These are phyloP conservation scores for Dendrostoma leiphaemia DNA, from an alignment of 2,329 filamentous ascomycete species.

Conservation along the genomic window DNA sequence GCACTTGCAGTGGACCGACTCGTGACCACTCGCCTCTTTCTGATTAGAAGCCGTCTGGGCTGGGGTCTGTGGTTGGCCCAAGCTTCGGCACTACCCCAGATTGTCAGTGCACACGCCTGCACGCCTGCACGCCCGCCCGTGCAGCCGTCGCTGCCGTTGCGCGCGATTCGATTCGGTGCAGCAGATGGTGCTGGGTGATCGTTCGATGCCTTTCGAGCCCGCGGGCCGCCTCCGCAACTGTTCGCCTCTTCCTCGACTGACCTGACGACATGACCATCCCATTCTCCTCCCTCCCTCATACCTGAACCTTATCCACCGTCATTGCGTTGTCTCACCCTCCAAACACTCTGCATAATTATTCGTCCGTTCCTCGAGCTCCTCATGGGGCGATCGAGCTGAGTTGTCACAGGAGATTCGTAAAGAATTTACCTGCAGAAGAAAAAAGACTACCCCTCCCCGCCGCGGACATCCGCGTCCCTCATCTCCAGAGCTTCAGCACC, in stretches of 20 bases:
- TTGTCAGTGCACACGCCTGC: too few relatives aligned
- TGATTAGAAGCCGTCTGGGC: conserved; percentile 8
- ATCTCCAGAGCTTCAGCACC: neutral
- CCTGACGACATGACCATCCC: conserved; percentile 17
- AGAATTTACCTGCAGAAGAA: conserved; percentile 3
- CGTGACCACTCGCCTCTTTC: conserved; percentile 13
- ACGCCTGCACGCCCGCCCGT: too few relatives aligned
- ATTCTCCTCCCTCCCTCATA: neutral
- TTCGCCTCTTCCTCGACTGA: conserved; percentile 13
- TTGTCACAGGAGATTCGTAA: conserved; percentile 3
- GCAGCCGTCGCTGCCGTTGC: too few relatives aligned
- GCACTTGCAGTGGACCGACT: neutral
- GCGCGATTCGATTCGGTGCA: too few relatives aligned
- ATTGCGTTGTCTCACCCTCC: conserved; percentile 2
- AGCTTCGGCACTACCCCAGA: conserved; percentile 18
- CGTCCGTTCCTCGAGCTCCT: conserved; percentile 5
- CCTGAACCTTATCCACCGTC: neutral
- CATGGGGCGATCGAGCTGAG: conserved; percentile 15
- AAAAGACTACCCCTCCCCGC: too few relatives aligned
- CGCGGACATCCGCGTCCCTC: neutral
- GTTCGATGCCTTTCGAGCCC: conserved; percentile 12
- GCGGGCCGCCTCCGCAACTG: conserved; percentile 4
- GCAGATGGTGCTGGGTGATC: too few relatives aligned
- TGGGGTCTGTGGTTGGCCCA: neutral
- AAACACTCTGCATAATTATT: neutral